A percentile compares a stretch with the other conserved stretches of the same genome.
Conservation (phyloP, 2,329 filamentous ascomycete genomes). For the Aulographum hederae region DNA sequence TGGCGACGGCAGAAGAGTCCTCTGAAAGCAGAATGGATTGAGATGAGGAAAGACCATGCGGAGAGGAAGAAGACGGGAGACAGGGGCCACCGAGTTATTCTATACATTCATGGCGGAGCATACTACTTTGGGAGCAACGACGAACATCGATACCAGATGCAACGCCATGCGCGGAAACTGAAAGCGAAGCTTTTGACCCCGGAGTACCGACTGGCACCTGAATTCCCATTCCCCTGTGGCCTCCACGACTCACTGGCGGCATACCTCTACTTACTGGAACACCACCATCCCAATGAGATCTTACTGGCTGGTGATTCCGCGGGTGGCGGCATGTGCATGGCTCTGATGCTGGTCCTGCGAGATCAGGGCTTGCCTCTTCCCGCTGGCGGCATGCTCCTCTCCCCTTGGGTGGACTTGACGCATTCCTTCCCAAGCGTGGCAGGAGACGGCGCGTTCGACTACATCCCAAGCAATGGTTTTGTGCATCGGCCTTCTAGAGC, state of each 20-base stretch:
- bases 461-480: slow-evolving; percentile 76
- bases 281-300: slow-evolving; percentile 65
- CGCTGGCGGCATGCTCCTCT: slow-evolving; percentile 77
- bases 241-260: slow-evolving; percentile 77
- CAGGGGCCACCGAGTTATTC: slow-evolving; percentile 50
- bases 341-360: slow-evolving; percentile 58
- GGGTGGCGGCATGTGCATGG: slow-evolving; percentile 76
- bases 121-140: slow-evolving; percentile 95
- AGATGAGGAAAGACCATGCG: slow-evolving; percentile 72
- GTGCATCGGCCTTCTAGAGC: slow-evolving; percentile 72
- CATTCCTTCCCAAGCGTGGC: slow-evolving; percentile 90
- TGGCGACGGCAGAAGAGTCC: slow-evolving; percentile 49
- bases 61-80: slow-evolving; percentile 41
- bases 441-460: slow-evolving; percentile 56
- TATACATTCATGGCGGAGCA: slow-evolving; percentile 86
- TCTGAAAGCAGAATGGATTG: slow-evolving; percentile 82
- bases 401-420: slow-evolving; percentile 88
- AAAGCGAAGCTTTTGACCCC: slow-evolving; percentile 78
- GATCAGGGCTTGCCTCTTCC: slow-evolving; percentile 72
- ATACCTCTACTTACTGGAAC: slow-evolving; percentile 64
- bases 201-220: slow-evolving; percentile 71
- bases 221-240: slow-evolving; percentile 90
- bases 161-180: slow-evolving; percentile 84
- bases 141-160: slow-evolving; percentile 95
- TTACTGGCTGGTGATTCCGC: slow-evolving; percentile 84